Base-by-base conservation (phyloP, 2,329 filamentous ascomycete genomes). In the Chrysosphaeria jannelii region DNA sequence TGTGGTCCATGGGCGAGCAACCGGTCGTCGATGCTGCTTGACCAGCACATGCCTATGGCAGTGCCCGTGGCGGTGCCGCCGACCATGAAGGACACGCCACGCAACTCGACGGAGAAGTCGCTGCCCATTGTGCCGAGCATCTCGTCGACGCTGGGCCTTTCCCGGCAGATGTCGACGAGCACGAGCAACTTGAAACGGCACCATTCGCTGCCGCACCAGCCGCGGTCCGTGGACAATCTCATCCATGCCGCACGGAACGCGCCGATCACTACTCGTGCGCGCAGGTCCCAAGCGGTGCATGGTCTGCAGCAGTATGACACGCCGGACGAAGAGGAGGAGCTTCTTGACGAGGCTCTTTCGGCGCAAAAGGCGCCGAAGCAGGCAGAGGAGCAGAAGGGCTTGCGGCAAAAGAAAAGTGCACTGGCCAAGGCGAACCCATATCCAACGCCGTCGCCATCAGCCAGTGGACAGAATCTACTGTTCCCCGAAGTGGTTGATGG, bases 281-380 rank as follows among this genome's bases (percentile, higher is more conserved):
- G 81, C 28, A 59, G 76, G 29, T 69, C 74, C 8, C 58, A 88
- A 40, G 66, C 74, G 9, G 50, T 54, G 4, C 68, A 76, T 30
- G 70, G 71, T 4, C 63, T 71, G 23, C 69, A 72, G 35, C 68
- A 75, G 30, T 91, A 93, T 39, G 85, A 97, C 38, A 79, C 79
- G 0, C 76, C 85, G 1, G 79, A 89, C 36, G 85, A 97, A 43
- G 81, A 93, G 39, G 85, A 97, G 28, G 85, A 97, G 45, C 56
- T 97, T 7, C 54, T 93, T 7, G 79, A 91, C 34, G 85, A 97
- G 44, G 78, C 66, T 11, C 51, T 91, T 20, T 75, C 72, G 5
- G 72, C 78, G 0, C 67, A 68, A 35, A 62, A 60, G 29, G 74
- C 66, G 6, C 70, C 72, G 37, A 68, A 62, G 38, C 64, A 63